Evolutionary conservation across 23 red algal species (phyloP).

Genomic region (Gracilaria vermiculophylla): DNA sequence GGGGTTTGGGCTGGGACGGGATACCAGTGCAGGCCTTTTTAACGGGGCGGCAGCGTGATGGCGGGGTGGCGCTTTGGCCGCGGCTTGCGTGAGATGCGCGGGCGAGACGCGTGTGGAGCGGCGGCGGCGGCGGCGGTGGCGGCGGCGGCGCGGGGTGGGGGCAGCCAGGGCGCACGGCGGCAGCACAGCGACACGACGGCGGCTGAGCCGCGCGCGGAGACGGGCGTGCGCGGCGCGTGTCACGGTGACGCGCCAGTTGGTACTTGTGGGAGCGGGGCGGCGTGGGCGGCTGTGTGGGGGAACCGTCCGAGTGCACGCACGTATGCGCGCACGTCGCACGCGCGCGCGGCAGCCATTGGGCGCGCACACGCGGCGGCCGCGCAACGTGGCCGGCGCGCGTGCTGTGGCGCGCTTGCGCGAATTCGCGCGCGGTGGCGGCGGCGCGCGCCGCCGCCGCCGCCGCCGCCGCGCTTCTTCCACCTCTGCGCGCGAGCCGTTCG

Average conservation of each 20-base stretch:
- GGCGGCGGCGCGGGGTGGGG: too few species aligned
- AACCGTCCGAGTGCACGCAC: background rate
- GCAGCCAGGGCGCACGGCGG: background rate
- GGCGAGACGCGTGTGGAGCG: too few species aligned
- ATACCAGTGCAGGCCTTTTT: too few species aligned
- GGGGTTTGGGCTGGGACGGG: too few species aligned
- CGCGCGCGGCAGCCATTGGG: background rate
- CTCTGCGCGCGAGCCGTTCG: background rate
- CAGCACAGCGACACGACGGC: background rate
- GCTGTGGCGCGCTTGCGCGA: background rate
- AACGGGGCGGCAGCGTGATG: too few species aligned
- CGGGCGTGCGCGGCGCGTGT: background rate
- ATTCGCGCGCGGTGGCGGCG: too few species aligned
- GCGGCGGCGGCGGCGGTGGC: too few species aligned
- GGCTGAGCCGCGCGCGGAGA: background rate
- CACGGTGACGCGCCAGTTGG: too few species aligned
- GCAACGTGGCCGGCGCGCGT: background rate
- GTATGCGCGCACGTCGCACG: background rate
- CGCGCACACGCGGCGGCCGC: background rate
- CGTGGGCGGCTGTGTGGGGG: background rate
- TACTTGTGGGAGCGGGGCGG: background rate
- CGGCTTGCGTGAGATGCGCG: too few species aligned
- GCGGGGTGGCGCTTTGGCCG: too few species aligned
- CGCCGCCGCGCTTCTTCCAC: background rate
- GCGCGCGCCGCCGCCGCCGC: too few species aligned